Evolutionary conservation across 1,284 basidiomycete genomes (phyloP).

Genomic region (Pascua sp.): DNA sequence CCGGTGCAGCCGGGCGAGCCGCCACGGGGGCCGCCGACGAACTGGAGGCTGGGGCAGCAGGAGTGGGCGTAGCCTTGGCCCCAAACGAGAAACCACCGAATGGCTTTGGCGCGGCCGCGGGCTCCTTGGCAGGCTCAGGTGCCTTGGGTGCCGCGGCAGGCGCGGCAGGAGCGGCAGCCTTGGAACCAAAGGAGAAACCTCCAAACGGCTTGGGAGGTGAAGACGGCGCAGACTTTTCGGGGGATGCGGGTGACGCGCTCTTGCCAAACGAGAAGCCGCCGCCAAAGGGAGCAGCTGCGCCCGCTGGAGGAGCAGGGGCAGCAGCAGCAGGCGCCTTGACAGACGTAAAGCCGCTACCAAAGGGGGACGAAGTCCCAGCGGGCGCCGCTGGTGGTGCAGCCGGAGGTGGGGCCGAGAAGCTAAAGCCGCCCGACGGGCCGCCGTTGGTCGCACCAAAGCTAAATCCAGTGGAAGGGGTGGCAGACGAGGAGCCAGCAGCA

Average conservation of each 20-base stretch:
- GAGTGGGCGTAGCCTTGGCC: conserved; percentile 6
- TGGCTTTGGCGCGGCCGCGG: conserved; percentile 15
- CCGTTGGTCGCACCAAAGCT: conserved; percentile 15
- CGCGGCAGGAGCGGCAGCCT: conserved; percentile 3
- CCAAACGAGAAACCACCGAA: conserved; percentile 29
- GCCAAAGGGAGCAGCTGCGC: conserved; percentile 4
- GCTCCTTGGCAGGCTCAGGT: conserved; percentile 3
- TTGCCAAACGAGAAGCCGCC: conserved; percentile 14
- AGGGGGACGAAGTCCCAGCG: conserved; percentile 2
- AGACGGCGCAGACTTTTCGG: not conserved
- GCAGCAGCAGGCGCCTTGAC: conserved; percentile 7
- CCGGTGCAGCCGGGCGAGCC: not conserved
- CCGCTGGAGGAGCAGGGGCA: conserved; percentile 1
- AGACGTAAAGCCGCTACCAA: conserved; percentile 26
- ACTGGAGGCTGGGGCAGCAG: conserved; percentile 5
- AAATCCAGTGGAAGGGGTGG: conserved; percentile 11
- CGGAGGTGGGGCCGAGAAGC: conserved; percentile 5
- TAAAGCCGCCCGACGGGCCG: not conserved
- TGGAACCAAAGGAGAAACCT: conserved; percentile 21
- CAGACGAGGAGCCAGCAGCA: not conserved
- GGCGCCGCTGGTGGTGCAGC: conserved; percentile 13
- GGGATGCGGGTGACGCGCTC: conserved; percentile 10
- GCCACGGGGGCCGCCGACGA: not conserved
- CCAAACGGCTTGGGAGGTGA: conserved; percentile 9
- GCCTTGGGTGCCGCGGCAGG: conserved; percentile 3